Conservation (phyloP, 1,139 yeast species). For the Suhomyces taliae region DNA sequence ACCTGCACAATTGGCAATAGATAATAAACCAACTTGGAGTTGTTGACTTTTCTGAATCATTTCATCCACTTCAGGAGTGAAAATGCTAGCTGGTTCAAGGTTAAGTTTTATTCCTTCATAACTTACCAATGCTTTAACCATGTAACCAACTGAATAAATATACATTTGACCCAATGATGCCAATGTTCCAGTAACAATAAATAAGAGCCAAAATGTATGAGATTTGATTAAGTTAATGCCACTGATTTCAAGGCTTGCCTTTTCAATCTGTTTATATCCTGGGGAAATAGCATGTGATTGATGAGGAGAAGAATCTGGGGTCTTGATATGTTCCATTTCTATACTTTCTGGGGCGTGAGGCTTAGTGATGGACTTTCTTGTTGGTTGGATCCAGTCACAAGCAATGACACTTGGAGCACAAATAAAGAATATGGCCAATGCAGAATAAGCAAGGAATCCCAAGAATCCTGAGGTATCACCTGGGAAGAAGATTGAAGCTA, state of each 20-base stretch:
- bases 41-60: conserved; percentile 52
- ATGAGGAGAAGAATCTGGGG: conserved; percentile 10
- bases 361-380: not conserved
- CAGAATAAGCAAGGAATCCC: conserved; percentile 45
- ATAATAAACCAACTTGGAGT: conserved; percentile 54
- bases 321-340: conserved; percentile 15
- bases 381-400: conserved; percentile 32
- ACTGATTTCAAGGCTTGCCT: conserved; percentile 7
- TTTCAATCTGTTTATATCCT: conserved; percentile 6
- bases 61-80: conserved; percentile 22
- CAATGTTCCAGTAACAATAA: conserved; percentile 46
- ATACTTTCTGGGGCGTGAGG: conserved; percentile 8
- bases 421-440: conserved; percentile 35
- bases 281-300: conserved; percentile 8
- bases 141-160: conserved; percentile 61
- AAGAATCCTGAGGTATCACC: conserved; percentile 53
- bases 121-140: conserved; percentile 52
- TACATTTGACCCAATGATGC: conserved; percentile 65
- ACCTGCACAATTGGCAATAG: conserved; percentile 56
- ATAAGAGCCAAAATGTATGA: conserved; percentile 50
- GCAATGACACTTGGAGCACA: conserved; percentile 51
- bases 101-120: conserved; percentile 14
- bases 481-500: conserved; percentile 49
- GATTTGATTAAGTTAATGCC: conserved; percentile 31
- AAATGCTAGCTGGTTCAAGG: conserved; percentile 1